A percentile compares a stretch with the other conserved stretches of the same genome.
phyloP scores from a whole-genome alignment of 148 eudicot genomes.

The Heliosperma pusillum region DNA sequence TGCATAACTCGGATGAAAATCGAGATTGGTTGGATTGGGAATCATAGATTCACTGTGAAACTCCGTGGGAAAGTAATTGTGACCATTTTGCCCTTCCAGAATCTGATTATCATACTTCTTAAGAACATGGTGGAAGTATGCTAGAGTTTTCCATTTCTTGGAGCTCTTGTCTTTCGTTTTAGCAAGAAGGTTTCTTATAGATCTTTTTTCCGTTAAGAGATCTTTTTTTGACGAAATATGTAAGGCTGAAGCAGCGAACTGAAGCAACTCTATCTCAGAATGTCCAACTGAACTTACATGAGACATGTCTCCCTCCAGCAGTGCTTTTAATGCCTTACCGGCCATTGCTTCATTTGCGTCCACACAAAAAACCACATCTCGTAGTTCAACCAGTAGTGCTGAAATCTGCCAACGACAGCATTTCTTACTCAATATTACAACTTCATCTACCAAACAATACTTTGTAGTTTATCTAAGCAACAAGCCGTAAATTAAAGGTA shows the following conservation, averaged over 20 bases:
- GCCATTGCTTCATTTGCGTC: slow-evolving; percentile 47
- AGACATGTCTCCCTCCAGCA: slow-evolving; percentile 36
- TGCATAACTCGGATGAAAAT: slow-evolving; percentile 19
- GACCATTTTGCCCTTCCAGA: slow-evolving; percentile 31
- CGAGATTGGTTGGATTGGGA: slow-evolving; percentile 12
- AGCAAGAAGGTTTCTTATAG: slow-evolving; percentile 33
- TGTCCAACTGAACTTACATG: slow-evolving; percentile 23
- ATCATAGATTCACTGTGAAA: slow-evolving; percentile 21
- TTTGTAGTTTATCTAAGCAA: not conserved
- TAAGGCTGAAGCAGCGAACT: slow-evolving; percentile 40
- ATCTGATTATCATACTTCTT: slow-evolving; percentile 34
- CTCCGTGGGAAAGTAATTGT: slow-evolving; percentile 18
- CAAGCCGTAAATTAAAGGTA: not conserved
- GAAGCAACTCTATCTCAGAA: slow-evolving; percentile 38
- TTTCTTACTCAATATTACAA: slow-evolving; percentile 6
- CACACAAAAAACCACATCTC: slow-evolving; percentile 25
- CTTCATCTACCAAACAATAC: not conserved
- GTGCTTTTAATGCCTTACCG: slow-evolving; percentile 38
- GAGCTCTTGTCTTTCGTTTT: slow-evolving; percentile 27
- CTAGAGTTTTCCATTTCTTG: slow-evolving; percentile 32
- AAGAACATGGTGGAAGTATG: slow-evolving; percentile 34
- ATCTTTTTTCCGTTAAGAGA: slow-evolving; percentile 43
- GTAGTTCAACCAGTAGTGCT: slow-evolving; percentile 30
- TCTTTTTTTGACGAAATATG: slow-evolving; percentile 37
- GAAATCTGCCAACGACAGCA: slow-evolving; percentile 37